Evolutionary conservation across 2,329 filamentous ascomycete species (phyloP).

Genomic region (Ophiognomonia clavigignenti-juglandacearum): DNA sequence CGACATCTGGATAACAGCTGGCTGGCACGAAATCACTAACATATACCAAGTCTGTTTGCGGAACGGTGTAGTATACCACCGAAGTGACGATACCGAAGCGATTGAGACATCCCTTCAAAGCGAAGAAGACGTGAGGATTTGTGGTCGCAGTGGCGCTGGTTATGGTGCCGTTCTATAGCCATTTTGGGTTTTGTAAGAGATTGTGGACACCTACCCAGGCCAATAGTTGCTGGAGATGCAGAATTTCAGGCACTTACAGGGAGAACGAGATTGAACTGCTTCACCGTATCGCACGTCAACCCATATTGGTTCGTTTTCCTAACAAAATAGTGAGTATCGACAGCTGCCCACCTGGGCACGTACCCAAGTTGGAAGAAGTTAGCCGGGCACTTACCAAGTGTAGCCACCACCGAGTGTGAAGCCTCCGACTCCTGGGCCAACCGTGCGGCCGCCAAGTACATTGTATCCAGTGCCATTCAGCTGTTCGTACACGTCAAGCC

Average conservation of each 20-base stretch:
- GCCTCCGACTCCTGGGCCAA: conserved; percentile 22
- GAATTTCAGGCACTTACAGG: conserved; percentile 16
- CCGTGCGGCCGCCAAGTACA: conserved; percentile 23
- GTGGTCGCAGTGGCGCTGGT: conserved; percentile 15
- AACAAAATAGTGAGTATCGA: not conserved
- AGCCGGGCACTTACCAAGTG: conserved; percentile 19
- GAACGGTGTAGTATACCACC: conserved; percentile 19
- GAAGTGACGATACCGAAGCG: conserved; percentile 23
- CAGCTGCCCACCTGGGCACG: not conserved
- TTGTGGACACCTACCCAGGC: too few relatives aligned
- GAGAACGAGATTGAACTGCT: conserved; percentile 21
- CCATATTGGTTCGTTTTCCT: conserved; percentile 25
- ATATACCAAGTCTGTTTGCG: conserved; percentile 18
- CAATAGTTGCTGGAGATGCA: not conserved
- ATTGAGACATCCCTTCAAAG: conserved; percentile 23
- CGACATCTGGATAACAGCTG: not conserved
- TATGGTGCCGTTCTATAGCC: conserved; percentile 22
- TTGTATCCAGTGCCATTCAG: conserved; percentile 19
- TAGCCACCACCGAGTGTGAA: conserved; percentile 24
- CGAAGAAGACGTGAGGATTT: conserved; percentile 22
- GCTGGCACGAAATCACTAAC: conserved; percentile 4
- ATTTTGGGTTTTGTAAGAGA: not conserved
- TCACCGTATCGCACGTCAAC: conserved; percentile 22
- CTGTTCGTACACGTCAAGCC: conserved; percentile 20
- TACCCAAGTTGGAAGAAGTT: not conserved